phyloP scores from a whole-genome alignment of 331 rosid genomes.

The Quercus tomentella region DNA sequence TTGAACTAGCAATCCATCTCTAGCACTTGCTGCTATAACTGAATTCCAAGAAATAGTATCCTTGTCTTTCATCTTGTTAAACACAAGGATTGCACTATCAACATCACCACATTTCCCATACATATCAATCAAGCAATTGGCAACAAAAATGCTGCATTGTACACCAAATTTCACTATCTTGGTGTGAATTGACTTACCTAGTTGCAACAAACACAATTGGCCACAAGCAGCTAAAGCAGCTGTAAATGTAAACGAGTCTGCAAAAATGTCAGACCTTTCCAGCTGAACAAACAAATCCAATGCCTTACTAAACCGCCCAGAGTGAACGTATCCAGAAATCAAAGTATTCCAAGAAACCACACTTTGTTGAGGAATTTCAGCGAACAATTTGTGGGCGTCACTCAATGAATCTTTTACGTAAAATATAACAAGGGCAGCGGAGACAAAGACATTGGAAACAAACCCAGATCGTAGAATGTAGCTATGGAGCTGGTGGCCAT shows the following conservation, averaged over 20 bases:
- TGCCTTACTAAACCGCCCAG: conserved; percentile 43
- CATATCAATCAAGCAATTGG: conserved; percentile 72
- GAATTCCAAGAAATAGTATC: conserved; percentile 74
- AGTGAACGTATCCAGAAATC: conserved; percentile 58
- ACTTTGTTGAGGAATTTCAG: conserved; percentile 43
- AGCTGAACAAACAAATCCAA: conserved; percentile 34
- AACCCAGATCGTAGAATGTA: conserved; percentile 52
- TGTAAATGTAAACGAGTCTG: conserved; percentile 51
- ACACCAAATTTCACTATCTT: conserved; percentile 49
- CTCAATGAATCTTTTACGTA: conserved; percentile 27
- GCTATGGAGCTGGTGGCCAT: conserved; percentile 51
- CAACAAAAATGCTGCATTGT: conserved; percentile 31
- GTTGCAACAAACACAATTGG: conserved; percentile 30
- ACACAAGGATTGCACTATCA: conserved; percentile 31
- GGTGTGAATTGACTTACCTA: conserved; percentile 56
- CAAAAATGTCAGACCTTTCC: conserved; percentile 37
- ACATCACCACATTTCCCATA: conserved; percentile 67
- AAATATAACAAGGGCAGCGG: conserved; percentile 40
- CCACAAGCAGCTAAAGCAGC: conserved; percentile 56
- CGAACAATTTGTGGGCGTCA: conserved; percentile 44
- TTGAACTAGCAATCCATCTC: conserved; percentile 42
- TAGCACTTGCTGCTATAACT: conserved; percentile 55
- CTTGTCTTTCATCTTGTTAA: conserved; percentile 29
- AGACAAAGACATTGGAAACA: conserved; percentile 31
- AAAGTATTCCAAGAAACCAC: conserved; percentile 67